phyloP scores from a whole-genome alignment of 78 protist genomes.

The Protostelium mycophagum region DNA sequence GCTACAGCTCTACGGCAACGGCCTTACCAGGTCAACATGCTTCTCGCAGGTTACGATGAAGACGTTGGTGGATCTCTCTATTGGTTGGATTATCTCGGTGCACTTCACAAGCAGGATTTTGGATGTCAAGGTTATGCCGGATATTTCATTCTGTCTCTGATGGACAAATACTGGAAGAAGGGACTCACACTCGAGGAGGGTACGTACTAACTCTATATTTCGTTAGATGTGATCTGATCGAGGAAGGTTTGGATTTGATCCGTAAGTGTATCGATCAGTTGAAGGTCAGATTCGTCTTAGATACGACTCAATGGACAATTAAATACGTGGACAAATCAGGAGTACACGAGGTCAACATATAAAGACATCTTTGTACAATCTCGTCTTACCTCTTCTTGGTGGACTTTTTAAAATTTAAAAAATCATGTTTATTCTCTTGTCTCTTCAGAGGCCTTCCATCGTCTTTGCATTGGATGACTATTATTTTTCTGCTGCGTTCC shows the following conservation, averaged over 20 bases:
- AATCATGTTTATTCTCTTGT: too few species aligned
- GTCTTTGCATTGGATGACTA: too few species aligned
- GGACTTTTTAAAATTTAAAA: too few species aligned
- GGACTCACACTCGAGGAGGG: conserved; percentile 53
- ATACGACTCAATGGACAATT: neutral
- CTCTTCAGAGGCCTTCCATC: too few species aligned
- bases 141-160: conserved; percentile 46
- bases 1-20: conserved; percentile 56
- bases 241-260: conserved; percentile 15
- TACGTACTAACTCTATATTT: neutral
- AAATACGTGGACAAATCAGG: neutral
- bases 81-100: conserved; percentile 68
- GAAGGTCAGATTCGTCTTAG: conserved; percentile 58
- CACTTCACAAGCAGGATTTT: conserved; percentile 55
- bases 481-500: too few species aligned
- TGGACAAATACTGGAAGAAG: conserved; percentile 58
- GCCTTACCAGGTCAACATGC: conserved; percentile 57
- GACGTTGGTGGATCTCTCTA: conserved; percentile 45
- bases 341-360: neutral
- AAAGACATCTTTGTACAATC: neutral
- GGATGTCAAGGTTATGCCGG: conserved; percentile 78
- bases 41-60: conserved; percentile 74
- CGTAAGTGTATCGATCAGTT: conserved; percentile 39
- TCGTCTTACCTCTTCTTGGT: too few species aligned
- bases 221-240: neutral